Evolutionary conservation across 257 asterid genomes (phyloP).

Genomic region (Nicotiana tabacum): DNA sequence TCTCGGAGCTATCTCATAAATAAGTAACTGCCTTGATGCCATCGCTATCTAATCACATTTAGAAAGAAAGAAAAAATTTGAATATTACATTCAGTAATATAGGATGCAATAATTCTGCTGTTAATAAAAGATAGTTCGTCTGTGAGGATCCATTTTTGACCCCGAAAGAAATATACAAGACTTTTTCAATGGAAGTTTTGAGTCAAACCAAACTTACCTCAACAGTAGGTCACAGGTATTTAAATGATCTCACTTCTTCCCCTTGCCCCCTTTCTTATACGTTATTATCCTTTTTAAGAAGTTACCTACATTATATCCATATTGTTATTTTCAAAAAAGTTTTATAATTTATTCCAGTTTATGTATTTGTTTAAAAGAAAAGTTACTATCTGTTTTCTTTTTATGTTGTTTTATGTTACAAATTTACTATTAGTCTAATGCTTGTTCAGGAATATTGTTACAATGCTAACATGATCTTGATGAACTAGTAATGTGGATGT

Average conservation of each 20-base stretch:
- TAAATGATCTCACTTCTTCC: not conserved
- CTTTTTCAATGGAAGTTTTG: not conserved
- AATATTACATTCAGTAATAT: not conserved
- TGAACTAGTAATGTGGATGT: constrained; percentile 2
- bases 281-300: not conserved
- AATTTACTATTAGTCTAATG: not conserved
- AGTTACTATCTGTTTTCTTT: not conserved
- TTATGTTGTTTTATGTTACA: not conserved
- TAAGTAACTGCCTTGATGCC: not conserved
- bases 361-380: not conserved
- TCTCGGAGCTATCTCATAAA: not conserved
- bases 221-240: not conserved
- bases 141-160: not conserved
- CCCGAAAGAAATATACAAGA: not conserved
- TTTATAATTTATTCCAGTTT: not conserved
- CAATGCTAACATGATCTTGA: not conserved
- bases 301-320: not conserved
- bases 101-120: not conserved
- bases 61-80: not conserved
- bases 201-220: not conserved
- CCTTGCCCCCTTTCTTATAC: not conserved
- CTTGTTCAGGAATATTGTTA: not conserved
- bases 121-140: not conserved
- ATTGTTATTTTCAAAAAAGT: not conserved
- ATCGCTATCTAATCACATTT: not conserved